These are phyloP conservation scores for Heracleum sosnowskyi DNA, from an alignment of 129 eudicot species.

Conservation along the genomic window DNA sequence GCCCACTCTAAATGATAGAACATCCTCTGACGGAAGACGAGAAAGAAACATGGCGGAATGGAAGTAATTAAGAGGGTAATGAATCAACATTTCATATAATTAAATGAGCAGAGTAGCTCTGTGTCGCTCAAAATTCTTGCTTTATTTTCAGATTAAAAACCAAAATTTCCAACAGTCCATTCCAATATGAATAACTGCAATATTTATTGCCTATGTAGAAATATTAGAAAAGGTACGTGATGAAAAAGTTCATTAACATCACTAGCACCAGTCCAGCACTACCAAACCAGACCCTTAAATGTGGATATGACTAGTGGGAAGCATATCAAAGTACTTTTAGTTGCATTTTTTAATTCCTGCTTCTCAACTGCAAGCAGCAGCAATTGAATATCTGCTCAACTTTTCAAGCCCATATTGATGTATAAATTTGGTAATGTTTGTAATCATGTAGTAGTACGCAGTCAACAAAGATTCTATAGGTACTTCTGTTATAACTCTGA, in stretches of 20 bases:
- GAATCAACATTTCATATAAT: background rate
- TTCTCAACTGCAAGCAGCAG: background rate
- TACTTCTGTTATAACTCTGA: background rate
- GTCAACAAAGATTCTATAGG: background rate
- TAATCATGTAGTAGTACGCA: background rate
- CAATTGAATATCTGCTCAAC: background rate
- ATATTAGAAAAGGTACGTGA: background rate
- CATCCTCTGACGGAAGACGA: background rate
- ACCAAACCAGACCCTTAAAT: background rate
- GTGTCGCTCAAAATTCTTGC: background rate
- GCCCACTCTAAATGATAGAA: background rate
- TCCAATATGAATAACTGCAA: background rate
- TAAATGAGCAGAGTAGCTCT: background rate
- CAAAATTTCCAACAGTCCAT: background rate
- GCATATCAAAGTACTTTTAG: background rate
- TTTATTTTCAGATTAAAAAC: background rate
- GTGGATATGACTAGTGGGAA: background rate
- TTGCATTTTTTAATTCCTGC: background rate
- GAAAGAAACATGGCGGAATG: background rate
- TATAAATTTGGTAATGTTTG: background rate
- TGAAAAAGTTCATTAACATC: background rate
- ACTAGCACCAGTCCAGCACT: background rate
- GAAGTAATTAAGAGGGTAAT: background rate
- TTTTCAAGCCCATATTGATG: background rate
- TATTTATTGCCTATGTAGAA: background rate